Evolutionary conservation across 192 early-diverging fungal genomes (phyloP), one percentile per base, ranked within the genome.

Genomic region (Backusella tuberculispora): DNA sequence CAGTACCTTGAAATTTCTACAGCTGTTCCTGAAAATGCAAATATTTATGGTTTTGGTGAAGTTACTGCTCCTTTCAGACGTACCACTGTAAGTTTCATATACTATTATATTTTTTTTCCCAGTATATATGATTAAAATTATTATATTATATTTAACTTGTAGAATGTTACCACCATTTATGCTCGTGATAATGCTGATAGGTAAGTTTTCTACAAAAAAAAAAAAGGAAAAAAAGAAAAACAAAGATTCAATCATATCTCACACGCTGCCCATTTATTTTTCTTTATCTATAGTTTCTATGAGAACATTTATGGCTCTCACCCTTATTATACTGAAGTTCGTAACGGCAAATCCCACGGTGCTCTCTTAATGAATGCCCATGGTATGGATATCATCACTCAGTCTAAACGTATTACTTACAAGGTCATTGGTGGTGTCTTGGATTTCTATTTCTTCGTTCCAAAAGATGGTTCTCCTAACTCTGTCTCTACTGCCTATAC

Each of bases 41-140:
- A 91, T 56, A 86, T 92, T 56, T 92, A 90, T 68, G 91, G 91
- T 10, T 78, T 92, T 10, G 91, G 91, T 14, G 90, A 92, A 75
- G 78, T 84, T 5, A 84, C 85, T 13, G 80, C 84, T 26, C 78
- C 76, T 21, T 91, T 91, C 71, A 81, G 85, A 64, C 75, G 90
- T 19, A 78, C 86, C 63, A 76, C 79, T 17, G 34, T 56, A 67
- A 82, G 77, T 34, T 45, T 65, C 12, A 63, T n/a, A 1, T 19
- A 66, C 48, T 21, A 38, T 56, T 24, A 17, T 50, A 24, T 65
- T 10, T 42, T 42, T 53, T 50, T 34, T 50, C 26, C 9, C 10
- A 26, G 53, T 6, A 13, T 26, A 60, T 26, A 10, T 53, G 24
- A 12, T 26, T 65, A 38, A 65, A 15, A 6, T 7, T 15, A 14